Percentiles rank a stretch among this genome's conserved stretches.
Conservation (phyloP, 1,284 basidiomycete genomes). For the Chondrostereum purpureum region DNA sequence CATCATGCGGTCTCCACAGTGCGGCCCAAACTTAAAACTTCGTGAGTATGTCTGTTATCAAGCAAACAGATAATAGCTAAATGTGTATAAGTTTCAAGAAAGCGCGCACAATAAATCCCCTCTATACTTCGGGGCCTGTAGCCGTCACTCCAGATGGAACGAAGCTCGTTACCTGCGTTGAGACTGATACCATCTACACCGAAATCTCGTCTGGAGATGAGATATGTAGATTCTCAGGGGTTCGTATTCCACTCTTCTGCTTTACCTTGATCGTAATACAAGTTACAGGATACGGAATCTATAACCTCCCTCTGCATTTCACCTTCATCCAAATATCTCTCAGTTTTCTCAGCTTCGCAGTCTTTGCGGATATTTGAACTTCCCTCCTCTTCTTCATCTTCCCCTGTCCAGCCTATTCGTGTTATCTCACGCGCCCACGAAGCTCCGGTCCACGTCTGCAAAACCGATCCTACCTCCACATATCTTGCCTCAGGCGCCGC, state of each 20-base stretch:
- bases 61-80: conserved; percentile 2
- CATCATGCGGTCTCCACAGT: conserved; percentile 21
- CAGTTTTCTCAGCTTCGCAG: conserved; percentile 64
- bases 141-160: conserved; percentile 76
- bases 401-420: conserved; percentile 57
- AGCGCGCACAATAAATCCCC: conserved; percentile 60
- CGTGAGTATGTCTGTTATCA: conserved; percentile 35
- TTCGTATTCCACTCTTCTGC: conserved; percentile 35
- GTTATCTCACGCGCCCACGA: conserved; percentile 82
- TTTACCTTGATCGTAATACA: conserved; percentile 8
- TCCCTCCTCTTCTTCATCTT: conserved; percentile 36
- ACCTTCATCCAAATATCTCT: conserved; percentile 53
- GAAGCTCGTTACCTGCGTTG: conserved; percentile 80
- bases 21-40: conserved; percentile 47
- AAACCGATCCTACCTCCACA: conserved; percentile 79
- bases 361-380: conserved; percentile 66
- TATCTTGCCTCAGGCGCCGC: conserved; percentile 93
- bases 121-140: conserved; percentile 86
- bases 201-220: conserved; percentile 69
- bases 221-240: conserved; percentile 77
- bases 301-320: conserved; percentile 63
- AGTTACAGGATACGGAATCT: conserved; percentile 53
- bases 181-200: conserved; percentile 81
- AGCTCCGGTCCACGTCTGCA: conserved; percentile 88
- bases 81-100: conserved; percentile 61